These are phyloP conservation scores for Cryptococcus maquisensis DNA, from an alignment of 1,284 basidiomycete genomes.

Conservation along the genomic window DNA sequence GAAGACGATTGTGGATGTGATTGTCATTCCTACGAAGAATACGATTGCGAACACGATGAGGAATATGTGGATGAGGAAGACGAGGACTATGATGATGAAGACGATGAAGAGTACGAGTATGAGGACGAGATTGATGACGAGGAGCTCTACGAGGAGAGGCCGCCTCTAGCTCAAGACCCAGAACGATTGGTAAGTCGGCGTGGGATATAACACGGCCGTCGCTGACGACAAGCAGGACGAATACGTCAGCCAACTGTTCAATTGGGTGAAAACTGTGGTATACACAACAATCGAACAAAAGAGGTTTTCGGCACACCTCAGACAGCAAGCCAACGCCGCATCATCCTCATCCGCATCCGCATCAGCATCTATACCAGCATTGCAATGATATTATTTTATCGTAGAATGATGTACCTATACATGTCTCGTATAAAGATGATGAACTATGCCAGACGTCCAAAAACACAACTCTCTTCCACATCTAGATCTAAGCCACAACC, in stretches of 20 bases:
- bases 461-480: neutral
- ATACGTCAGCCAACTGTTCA: constrained; percentile 46
- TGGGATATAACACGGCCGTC: no score
- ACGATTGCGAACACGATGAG: constrained; percentile 17
- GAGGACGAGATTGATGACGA: constrained; percentile 2
- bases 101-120: constrained; percentile 4
- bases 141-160: constrained; percentile 4
- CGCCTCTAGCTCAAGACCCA: constrained; percentile 36
- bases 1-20: constrained; percentile 21
- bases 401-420: no score
- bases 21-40: constrained; percentile 20
- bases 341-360: no score
- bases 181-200: constrained; percentile 38
- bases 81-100: constrained; percentile 5
- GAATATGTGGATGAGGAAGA: constrained; percentile 6
- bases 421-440: no score
- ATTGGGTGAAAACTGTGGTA: constrained; percentile 49
- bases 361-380: no score
- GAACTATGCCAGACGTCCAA: no score
- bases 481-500: constrained; percentile 9
- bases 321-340: no score
- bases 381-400: no score
- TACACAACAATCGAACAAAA: constrained; percentile 48
- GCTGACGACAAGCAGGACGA: constrained; percentile 33
- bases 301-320: no score